These are phyloP conservation scores for Orychophragmus violaceus DNA, from an alignment of 345 rosid species.

Conservation along the genomic window DNA sequence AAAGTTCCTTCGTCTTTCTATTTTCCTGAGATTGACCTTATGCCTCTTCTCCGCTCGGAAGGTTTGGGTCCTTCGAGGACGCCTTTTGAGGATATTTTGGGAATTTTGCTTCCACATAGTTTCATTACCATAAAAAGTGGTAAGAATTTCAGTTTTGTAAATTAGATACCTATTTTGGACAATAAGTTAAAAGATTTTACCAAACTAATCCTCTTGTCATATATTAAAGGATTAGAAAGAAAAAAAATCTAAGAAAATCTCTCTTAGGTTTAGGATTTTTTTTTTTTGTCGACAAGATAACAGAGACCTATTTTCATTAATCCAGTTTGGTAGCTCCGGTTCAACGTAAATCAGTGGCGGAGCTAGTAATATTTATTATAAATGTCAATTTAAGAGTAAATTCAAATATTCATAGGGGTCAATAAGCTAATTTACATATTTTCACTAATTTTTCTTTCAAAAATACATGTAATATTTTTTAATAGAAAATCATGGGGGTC, in stretches of 20 bases:
- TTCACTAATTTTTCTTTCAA: no score
- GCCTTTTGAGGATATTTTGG: neutral
- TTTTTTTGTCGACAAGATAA: no score
- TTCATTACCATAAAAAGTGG: neutral
- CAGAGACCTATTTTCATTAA: no score
- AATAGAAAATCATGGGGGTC: no score
- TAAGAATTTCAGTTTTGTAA: neutral
- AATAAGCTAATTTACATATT: no score
- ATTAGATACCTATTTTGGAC: neutral
- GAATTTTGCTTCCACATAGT: neutral
- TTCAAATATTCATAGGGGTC: no score
- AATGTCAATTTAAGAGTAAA: no score
- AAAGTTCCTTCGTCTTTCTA: neutral
- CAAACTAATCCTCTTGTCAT: neutral
- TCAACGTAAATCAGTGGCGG: no score
- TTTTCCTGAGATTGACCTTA: neutral
- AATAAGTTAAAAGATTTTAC: neutral
- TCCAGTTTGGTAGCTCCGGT: no score
- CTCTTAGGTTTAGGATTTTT: neutral
- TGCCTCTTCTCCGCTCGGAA: constrained; percentile 6
- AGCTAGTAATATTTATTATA: no score
- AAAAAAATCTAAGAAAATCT: neutral
- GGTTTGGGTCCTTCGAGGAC: neutral
- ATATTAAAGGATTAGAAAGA: neutral
- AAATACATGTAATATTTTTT: no score